Conservation (phyloP, 306 rosid species). For the Malus domestica region ASM211411v1 NC_041789.1:22217001-22217500, state of each 20-base stretch:
- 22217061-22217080: neutral
- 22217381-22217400: slow-evolving; percentile 74
- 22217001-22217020: no score
- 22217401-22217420: slow-evolving; percentile 92
- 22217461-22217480: slow-evolving; percentile 82
- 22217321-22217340: slow-evolving; percentile 70
- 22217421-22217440: slow-evolving; percentile 92
- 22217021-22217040: no score
- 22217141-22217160: neutral
- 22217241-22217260: slow-evolving; percentile 61
- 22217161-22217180: neutral
- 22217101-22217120: neutral
- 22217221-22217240: slow-evolving; percentile 68
- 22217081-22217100: neutral
- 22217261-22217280: slow-evolving; percentile 73
- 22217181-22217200: neutral
- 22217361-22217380: slow-evolving; percentile 39
- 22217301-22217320: slow-evolving; percentile 60
- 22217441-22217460: slow-evolving; percentile 68
- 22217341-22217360: slow-evolving; percentile 93
- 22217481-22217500: slow-evolving; percentile 97
- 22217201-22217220: slow-evolving; percentile 62
- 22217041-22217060: no score
- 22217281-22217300: slow-evolving; percentile 66
- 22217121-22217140: neutral